Percentiles rank a stretch among this genome's conserved stretches.
Conservation (phyloP, 1,139 yeast species). For the Diutina neorugosa region DNA sequence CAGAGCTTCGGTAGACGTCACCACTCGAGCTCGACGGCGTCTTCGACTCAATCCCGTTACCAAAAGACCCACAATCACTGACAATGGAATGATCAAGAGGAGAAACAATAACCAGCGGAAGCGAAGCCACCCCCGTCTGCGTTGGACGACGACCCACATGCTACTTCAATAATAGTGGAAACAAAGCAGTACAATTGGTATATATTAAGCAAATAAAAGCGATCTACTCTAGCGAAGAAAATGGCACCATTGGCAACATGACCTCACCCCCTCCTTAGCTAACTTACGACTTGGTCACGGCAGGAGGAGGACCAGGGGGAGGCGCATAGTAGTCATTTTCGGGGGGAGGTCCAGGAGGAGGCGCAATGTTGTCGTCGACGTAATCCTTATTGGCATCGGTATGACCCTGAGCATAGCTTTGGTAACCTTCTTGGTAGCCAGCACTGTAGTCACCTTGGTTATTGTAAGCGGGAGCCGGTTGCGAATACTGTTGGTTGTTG, state of each 20-base stretch:
- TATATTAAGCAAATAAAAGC: neutral
- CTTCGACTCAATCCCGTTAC: neutral
- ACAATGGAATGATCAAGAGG: neutral
- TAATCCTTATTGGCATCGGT: neutral
- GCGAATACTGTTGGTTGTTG: neutral
- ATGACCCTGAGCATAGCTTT: neutral
- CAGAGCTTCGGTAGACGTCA: neutral
- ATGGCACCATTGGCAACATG: neutral
- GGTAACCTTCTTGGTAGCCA: neutral
- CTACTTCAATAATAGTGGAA: no score
- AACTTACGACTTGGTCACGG: neutral
- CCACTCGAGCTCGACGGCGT: neutral
- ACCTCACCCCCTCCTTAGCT: neutral
- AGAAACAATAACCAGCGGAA: neutral
- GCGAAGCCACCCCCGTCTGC: neutral
- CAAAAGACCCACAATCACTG: neutral
- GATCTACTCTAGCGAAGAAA: neutral
- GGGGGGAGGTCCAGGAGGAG: neutral
- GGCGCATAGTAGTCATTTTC: slow-evolving; percentile 1
- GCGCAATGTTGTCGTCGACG: neutral
- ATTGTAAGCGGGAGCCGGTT: neutral
- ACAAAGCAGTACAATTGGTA: no score
- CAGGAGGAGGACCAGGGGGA: slow-evolving; percentile 3
- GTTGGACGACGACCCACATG: neutral
- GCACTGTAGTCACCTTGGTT: neutral